Conservation (phyloP, 305 asterid species). For the Stenogyne calaminthoides region DNA sequence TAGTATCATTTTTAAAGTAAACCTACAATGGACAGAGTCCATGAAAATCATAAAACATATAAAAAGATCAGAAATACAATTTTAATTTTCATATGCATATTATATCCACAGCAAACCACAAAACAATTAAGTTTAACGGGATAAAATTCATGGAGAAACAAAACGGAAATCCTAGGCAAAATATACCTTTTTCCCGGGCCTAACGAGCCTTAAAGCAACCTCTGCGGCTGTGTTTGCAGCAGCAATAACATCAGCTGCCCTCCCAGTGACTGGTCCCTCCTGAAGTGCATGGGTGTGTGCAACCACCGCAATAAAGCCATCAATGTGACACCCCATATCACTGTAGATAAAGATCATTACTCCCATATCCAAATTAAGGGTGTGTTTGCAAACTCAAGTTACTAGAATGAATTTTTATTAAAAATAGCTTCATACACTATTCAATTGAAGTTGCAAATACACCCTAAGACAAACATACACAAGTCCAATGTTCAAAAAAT, state of each 20-base stretch:
- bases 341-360: constrained; percentile 41
- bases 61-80: neutral
- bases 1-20: too few relatives aligned
- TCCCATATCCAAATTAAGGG: neutral
- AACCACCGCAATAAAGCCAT: constrained; percentile 82
- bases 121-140: neutral
- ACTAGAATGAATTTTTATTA: too few relatives aligned
- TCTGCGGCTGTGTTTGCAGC: constrained; percentile 86
- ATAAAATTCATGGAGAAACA: neutral
- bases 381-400: too few relatives aligned
- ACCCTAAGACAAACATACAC: neutral
- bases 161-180: neutral
- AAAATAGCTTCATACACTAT: too few relatives aligned
- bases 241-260: constrained; percentile 78
- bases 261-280: constrained; percentile 72
- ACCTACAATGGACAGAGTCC: too few relatives aligned
- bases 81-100: neutral
- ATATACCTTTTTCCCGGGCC: constrained; percentile 74
- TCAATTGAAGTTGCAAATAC: too few relatives aligned
- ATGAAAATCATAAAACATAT: neutral
- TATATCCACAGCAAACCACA: neutral
- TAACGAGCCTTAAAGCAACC: constrained; percentile 75
- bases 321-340: constrained; percentile 85
- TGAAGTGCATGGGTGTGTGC: constrained; percentile 78
- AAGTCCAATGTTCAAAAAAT: neutral